Percentiles rank a stretch among this genome's conserved stretches.
Evolutionary conservation across 148 eudicot genomes (phyloP).

Genomic region (Simmondsia chinensis): DNA sequence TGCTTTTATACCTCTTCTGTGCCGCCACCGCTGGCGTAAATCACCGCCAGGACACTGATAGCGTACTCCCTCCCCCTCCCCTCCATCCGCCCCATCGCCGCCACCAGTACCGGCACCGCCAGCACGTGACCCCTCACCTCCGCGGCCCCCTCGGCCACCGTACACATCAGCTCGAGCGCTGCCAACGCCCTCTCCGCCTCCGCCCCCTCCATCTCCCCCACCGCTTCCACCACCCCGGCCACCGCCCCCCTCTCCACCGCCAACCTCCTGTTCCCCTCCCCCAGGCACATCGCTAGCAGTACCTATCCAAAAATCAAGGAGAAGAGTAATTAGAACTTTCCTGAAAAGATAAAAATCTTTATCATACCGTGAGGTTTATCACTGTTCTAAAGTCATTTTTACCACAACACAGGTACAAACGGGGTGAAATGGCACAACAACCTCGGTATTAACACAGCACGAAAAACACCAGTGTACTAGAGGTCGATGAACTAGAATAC

Average conservation of each 20-base stretch:
- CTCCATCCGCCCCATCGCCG: constrained; percentile 68
- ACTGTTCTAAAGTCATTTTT: no score
- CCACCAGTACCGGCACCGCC: constrained; percentile 85
- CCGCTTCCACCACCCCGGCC: constrained; percentile 63
- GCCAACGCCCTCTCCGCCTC: constrained; percentile 76
- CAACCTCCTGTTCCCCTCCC: constrained; percentile 53
- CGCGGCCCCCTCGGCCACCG: constrained; percentile 63
- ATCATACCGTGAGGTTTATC: no score
- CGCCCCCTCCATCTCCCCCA: constrained; percentile 56
- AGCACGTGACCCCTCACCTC: constrained; percentile 77
- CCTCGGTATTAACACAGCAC: no score
- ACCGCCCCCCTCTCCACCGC: constrained; percentile 74
- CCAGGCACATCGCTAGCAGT: constrained; percentile 57
- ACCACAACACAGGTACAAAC: no score
- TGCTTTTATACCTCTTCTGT: no score
- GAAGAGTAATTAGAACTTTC: no score
- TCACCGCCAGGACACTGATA: constrained; percentile 55
- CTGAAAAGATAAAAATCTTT: no score
- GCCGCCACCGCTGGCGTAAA: constrained; percentile 31
- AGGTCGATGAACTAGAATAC: no score
- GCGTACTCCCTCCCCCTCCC: constrained; percentile 80
- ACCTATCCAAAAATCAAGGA: no score
- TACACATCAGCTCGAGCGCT: constrained; percentile 72
- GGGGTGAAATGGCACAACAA: no score
- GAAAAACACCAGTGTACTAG: no score